phyloP scores from a whole-genome alignment of 2,329 filamentous ascomycete genomes.

The Amylocarpus encephaloides region DNA sequence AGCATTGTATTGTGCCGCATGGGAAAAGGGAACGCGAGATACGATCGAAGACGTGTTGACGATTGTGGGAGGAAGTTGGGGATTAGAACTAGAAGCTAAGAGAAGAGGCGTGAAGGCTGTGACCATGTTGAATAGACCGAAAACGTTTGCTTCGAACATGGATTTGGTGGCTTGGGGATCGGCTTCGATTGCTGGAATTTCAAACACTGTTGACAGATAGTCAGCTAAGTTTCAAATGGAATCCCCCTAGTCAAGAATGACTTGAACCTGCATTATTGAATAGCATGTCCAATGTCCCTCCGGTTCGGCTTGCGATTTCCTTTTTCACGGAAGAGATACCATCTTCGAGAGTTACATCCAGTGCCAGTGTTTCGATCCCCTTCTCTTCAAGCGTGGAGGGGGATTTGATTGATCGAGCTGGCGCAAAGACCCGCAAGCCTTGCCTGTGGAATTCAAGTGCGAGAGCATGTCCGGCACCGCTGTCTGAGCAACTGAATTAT shows the following conservation, averaged over 20 bases:
- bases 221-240: neutral
- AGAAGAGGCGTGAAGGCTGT: conserved; percentile 30
- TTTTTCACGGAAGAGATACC: conserved; percentile 28
- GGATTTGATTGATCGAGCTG: conserved; percentile 11
- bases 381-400: conserved; percentile 9
- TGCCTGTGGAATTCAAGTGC: conserved; percentile 30
- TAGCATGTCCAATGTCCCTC: conserved; percentile 34
- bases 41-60: conserved; percentile 35
- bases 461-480: conserved; percentile 16
- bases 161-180: conserved; percentile 4
- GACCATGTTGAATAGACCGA: conserved; percentile 29
- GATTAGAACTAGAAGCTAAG: conserved; percentile 28
- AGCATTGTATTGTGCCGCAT: conserved; percentile 37
- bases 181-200: conserved; percentile 20
- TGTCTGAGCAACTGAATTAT: conserved; percentile 12
- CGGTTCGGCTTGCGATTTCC: conserved; percentile 28
- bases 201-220: conserved; percentile 9
- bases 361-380: conserved; percentile 16
- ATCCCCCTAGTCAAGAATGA: conserved; percentile 8
- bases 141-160: conserved; percentile 28
- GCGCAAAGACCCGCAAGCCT: conserved; percentile 18
- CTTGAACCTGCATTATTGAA: conserved; percentile 38
- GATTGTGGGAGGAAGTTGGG: conserved; percentile 34
- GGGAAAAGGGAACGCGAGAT: conserved; percentile 32
- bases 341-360: conserved; percentile 35